These are phyloP conservation scores for Zarea fungicola DNA, from an alignment of 2,329 filamentous ascomycete species.

Conservation along the genomic window DNA sequence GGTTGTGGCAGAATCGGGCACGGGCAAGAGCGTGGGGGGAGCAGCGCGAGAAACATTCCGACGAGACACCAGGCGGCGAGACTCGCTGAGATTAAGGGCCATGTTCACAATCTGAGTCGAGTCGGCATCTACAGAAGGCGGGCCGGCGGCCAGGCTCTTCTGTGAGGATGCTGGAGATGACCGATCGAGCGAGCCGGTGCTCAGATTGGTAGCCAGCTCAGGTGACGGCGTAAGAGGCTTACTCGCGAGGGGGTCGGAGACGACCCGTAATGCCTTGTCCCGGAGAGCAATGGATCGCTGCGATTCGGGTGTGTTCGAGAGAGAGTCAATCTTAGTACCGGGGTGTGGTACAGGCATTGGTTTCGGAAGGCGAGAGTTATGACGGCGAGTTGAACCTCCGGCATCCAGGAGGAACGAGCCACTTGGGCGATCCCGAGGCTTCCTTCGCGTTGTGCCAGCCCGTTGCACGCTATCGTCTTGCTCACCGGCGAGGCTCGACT, in stretches of 20 bases:
- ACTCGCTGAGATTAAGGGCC: constrained; percentile 83
- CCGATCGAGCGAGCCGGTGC: constrained; percentile 5
- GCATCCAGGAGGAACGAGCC: constrained; percentile 11
- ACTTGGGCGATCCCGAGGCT: constrained; percentile 19
- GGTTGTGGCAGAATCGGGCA: constrained; percentile 48
- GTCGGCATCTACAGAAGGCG: constrained; percentile 57
- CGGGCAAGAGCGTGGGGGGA: constrained; percentile 46
- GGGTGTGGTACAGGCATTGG: background rate
- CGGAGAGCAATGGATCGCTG: background rate
- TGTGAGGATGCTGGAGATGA: constrained; percentile 6
- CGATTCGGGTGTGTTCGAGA: constrained; percentile 3
- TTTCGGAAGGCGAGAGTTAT: constrained; percentile 3
- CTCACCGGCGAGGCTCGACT: constrained; percentile 1
- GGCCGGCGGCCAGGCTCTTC: constrained; percentile 21
- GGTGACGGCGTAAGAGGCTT: background rate
- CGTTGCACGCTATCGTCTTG: constrained; percentile 16
- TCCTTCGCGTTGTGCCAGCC: constrained; percentile 13
- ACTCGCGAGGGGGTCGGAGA: background rate
- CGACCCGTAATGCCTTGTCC: constrained; percentile 1
- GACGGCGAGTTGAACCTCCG: background rate
- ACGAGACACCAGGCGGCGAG: constrained; percentile 59
- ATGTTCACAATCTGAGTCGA: constrained; percentile 88
- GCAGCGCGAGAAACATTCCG: constrained; percentile 48
- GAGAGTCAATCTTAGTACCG: background rate
- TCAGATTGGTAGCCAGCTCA: background rate